These are phyloP conservation scores for Mortierella sp. DNA, from an alignment of 371 early-diverging fungal species.

Conservation along the genomic window DNA sequence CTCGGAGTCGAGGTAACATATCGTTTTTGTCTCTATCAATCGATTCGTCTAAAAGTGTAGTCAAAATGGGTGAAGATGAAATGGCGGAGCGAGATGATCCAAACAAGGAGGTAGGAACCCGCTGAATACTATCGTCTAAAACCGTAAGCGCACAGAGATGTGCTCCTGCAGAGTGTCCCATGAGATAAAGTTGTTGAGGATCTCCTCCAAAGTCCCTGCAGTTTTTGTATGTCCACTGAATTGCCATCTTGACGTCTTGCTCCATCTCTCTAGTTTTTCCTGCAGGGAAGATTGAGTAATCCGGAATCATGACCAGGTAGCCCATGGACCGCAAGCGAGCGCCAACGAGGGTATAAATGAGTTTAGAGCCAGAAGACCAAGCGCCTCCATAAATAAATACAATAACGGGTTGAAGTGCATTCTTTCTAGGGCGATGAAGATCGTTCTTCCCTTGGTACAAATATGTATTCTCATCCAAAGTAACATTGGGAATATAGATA, in stretches of 20 bases:
- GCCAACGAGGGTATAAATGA: conserved; percentile 73
- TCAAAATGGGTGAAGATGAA: conserved; percentile 31
- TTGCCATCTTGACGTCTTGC: conserved; percentile 70
- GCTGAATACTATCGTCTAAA: conserved; percentile 35
- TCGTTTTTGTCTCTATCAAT: conserved; percentile 15
- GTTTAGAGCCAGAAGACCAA: conserved; percentile 75
- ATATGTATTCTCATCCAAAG: conserved; percentile 4
- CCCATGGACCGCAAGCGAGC: conserved; percentile 73
- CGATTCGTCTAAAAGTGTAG: conserved; percentile 12
- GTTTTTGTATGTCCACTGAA: conserved; percentile 72
- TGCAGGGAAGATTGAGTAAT: conserved; percentile 77
- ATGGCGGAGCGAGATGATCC: conserved; percentile 31
- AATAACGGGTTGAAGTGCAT: conserved; percentile 66
- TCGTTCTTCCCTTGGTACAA: background rate
- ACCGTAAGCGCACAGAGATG: conserved; percentile 47
- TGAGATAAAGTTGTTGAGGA: conserved; percentile 35
- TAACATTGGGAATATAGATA: conserved; percentile 32
- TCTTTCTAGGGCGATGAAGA: background rate
- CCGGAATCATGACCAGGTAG: conserved; percentile 80
- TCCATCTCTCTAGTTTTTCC: conserved; percentile 72
- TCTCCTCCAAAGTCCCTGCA: conserved; percentile 54
- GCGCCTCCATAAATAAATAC: conserved; percentile 83
- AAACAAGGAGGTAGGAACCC: conserved; percentile 27
- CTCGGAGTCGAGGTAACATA: conserved; percentile 42
- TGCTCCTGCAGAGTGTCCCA: conserved; percentile 56